These are phyloP conservation scores for Collybia sordida DNA, from an alignment of 768 basidiomycete genomes.

Conservation along the genomic window DNA sequence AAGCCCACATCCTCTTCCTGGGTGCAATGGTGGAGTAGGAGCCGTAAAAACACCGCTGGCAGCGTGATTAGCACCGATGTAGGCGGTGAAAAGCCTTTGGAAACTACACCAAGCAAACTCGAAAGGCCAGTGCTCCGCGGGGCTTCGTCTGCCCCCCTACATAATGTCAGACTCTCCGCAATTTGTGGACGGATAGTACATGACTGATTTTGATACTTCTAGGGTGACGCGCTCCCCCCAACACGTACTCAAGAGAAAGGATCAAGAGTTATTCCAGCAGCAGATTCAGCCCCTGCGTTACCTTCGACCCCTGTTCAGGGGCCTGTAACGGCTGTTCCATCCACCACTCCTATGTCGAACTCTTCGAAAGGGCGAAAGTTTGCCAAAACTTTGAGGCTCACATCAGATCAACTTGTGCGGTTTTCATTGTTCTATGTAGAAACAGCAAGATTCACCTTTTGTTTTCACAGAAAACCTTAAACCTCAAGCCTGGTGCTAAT, in stretches of 20 bases:
- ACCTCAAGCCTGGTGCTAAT: slow-evolving; percentile 86
- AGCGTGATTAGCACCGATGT: slow-evolving; percentile 13
- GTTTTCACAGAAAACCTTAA: slow-evolving; percentile 68
- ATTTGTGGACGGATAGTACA: neutral
- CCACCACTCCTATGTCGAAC: slow-evolving; percentile 12
- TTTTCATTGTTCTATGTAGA: neutral
- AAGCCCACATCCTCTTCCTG: slow-evolving; percentile 67
- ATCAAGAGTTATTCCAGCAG: slow-evolving; percentile 18
- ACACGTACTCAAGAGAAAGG: neutral
- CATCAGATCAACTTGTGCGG: slow-evolving; percentile 90
- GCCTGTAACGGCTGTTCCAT: slow-evolving; percentile 19
- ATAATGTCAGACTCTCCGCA: slow-evolving; percentile 10
- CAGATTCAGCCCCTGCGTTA: slow-evolving; percentile 41
- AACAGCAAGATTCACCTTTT: neutral
- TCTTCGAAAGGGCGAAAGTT: slow-evolving; percentile 47
- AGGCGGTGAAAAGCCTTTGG: slow-evolving; percentile 3
- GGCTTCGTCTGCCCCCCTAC: slow-evolving; percentile 24
- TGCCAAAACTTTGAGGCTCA: slow-evolving; percentile 90
- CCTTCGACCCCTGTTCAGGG: slow-evolving; percentile 46
- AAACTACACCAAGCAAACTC: neutral
- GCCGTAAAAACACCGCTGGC: slow-evolving; percentile 33
- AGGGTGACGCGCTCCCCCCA: slow-evolving; percentile 1
- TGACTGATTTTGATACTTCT: neutral
- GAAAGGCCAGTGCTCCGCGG: slow-evolving; percentile 19
- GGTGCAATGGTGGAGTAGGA: slow-evolving; percentile 84